Conservation (phyloP, 331 rosid species). For the Erythrophleum ivorense region DNA sequence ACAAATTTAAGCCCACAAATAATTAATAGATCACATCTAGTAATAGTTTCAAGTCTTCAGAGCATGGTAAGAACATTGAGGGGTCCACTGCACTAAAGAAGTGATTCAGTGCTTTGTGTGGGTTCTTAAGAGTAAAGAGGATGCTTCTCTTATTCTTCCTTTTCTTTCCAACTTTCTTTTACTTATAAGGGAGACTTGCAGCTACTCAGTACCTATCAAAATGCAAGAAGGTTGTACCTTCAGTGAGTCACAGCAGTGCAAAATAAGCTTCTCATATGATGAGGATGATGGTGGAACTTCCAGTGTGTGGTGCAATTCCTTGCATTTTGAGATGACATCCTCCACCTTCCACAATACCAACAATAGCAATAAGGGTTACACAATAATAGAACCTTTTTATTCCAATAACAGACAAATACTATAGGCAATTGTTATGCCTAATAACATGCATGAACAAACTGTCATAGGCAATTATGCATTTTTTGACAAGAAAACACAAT, state of each 20-base stretch:
- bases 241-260: slow-evolving; percentile 60
- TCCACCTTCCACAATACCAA: slow-evolving; percentile 74
- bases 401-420: slow-evolving; percentile 26
- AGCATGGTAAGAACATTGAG: slow-evolving; percentile 10
- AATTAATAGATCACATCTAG: background rate
- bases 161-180: slow-evolving; percentile 30
- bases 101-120: background rate
- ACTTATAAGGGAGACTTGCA: slow-evolving; percentile 27
- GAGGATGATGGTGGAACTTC: slow-evolving; percentile 68
- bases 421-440: slow-evolving; percentile 18
- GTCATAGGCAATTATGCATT: slow-evolving; percentile 10
- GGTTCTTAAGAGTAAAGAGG: background rate
- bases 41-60: background rate
- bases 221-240: slow-evolving; percentile 58
- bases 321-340: slow-evolving; percentile 64
- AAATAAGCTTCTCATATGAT: slow-evolving; percentile 73
- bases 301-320: slow-evolving; percentile 59
- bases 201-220: slow-evolving; percentile 25
- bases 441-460: slow-evolving; percentile 19
- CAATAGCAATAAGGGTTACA: slow-evolving; percentile 35
- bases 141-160: slow-evolving; percentile 9
- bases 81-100: slow-evolving; percentile 25
- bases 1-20: background rate
- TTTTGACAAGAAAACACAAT: background rate
- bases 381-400: background rate